Conservation (phyloP, 2,329 filamentous ascomycete genomes). For the Apiospora hydei region DNA sequence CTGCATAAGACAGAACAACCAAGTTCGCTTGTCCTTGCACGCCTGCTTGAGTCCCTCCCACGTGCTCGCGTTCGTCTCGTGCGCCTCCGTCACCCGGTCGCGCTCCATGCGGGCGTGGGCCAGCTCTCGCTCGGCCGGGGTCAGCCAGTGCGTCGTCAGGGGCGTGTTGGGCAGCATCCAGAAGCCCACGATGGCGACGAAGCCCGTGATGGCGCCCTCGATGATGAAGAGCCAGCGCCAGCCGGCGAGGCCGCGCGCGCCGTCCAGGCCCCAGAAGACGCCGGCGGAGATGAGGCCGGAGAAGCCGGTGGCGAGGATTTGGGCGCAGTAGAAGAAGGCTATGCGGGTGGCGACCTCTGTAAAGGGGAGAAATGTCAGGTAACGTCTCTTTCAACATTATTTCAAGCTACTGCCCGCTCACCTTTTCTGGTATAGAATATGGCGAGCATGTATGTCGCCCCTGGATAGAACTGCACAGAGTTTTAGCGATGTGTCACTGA, state of each 20-base stretch:
- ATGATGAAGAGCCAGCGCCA: slow-evolving; percentile 62
- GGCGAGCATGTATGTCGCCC: slow-evolving; percentile 26
- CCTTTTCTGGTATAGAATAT: slow-evolving; percentile 25
- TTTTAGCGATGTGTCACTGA: background rate
- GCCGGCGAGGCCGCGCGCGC: slow-evolving; percentile 53
- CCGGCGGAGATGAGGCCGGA: slow-evolving; percentile 67
- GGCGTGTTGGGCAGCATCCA: slow-evolving; percentile 57
- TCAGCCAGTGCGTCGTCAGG: slow-evolving; percentile 53
- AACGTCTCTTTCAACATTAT: background rate
- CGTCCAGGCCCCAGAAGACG: slow-evolving; percentile 62
- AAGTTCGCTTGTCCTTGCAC: slow-evolving; percentile 56
- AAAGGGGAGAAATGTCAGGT: background rate
- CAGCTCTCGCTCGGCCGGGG: slow-evolving; percentile 53
- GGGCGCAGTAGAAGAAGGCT: slow-evolving; percentile 46
- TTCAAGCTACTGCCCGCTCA: background rate
- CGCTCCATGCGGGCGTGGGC: slow-evolving; percentile 56
- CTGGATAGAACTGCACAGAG: slow-evolving; percentile 18
- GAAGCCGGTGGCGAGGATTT: slow-evolving; percentile 53
- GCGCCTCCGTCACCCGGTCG: slow-evolving; percentile 57
- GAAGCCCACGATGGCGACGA: slow-evolving; percentile 67
- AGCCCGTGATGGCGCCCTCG: slow-evolving; percentile 65
- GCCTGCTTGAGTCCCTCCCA: slow-evolving; percentile 58
- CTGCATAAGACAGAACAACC: slow-evolving; percentile 62
- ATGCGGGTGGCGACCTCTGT: slow-evolving; percentile 37
- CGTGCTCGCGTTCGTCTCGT: slow-evolving; percentile 45